Base-by-base conservation (phyloP, 2,329 filamentous ascomycete genomes). In the Verticillium albo-atrum region DNA sequence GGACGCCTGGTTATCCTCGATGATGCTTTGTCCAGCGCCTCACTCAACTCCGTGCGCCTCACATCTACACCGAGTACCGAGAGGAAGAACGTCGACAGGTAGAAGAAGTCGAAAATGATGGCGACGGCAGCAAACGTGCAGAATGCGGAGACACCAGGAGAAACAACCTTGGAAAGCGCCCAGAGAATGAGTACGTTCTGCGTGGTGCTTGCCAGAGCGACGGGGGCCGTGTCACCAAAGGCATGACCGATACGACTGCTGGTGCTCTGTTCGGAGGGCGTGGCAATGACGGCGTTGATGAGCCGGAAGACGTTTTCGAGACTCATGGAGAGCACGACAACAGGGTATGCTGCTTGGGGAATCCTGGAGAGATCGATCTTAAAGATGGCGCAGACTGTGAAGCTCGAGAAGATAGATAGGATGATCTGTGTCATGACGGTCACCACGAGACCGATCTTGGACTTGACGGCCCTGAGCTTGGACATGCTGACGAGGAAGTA, bases 11-110 rank as follows among this genome's bases (percentile, higher is more conserved):
- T 72, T 56, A 74, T 73, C 15, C 76, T 75, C 42, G 80, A 76
- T 1, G 79, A 79, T 2, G 79, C 81, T 65, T 82, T 87, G 12
- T 79, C 85, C 10, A 93, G 75, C 2, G 88, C 87, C 68, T 94
- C 90, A 65, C 87, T 86, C 0, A 94, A 81, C 74, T 94, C 90
- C 60, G 89, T 85, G 65, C 90, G 82, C 25, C 87, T 84, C 10
- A 94, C 89, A 70, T 94, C 90, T 51, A 94, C 87, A 67, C 89
- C 92, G 26, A 94, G 77, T 14, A 94, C 89, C 1, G 90, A 86
- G 3, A 92, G 79, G 68, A 94, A 93, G 74, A 92, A 93, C 0
- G 90, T 93, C 7, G 91, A 82, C 25, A 92, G 79, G 67, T 90
- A 92, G 67, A 92, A 86, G 62, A 90, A 89, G 71, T 94, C 90